phyloP scores from a whole-genome alignment of 306 rosid species.

The Vigna trinervia region DNA sequence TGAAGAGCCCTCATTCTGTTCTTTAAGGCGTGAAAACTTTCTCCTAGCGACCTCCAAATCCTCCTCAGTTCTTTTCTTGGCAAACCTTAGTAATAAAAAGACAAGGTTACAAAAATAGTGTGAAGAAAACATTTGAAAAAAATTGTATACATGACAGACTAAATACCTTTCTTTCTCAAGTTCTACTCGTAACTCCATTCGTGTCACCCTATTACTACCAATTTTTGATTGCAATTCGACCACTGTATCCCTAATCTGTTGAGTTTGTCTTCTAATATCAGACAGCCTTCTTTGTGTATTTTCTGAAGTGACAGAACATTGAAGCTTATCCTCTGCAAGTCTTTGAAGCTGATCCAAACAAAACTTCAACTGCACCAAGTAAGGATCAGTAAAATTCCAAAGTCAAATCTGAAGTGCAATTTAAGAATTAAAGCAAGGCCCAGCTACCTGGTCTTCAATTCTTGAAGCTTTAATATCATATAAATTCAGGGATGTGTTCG shows the following conservation, averaged over 20 bases:
- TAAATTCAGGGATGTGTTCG: slow-evolving; percentile 66
- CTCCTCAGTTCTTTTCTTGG: slow-evolving; percentile 78
- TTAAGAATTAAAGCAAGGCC: slow-evolving; percentile 37
- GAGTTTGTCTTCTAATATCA: slow-evolving; percentile 69
- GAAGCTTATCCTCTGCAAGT: slow-evolving; percentile 64
- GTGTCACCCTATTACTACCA: slow-evolving; percentile 57
- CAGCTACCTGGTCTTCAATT: slow-evolving; percentile 85
- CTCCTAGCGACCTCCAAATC: slow-evolving; percentile 76
- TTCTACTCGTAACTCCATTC: slow-evolving; percentile 71
- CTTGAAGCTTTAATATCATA: slow-evolving; percentile 72
- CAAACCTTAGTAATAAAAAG: slow-evolving; percentile 63
- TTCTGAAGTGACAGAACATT: slow-evolving; percentile 61
- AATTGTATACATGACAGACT: not conserved
- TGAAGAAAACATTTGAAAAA: slow-evolving; percentile 14
- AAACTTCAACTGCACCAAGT: slow-evolving; percentile 68
- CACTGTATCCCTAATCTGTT: slow-evolving; percentile 65
- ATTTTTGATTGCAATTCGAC: slow-evolving; percentile 69
- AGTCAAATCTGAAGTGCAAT: slow-evolving; percentile 14
- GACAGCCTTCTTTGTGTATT: slow-evolving; percentile 65
- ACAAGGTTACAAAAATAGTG: slow-evolving; percentile 16
- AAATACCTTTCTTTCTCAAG: slow-evolving; percentile 87
- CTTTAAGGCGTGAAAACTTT: slow-evolving; percentile 64
- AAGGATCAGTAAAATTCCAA: slow-evolving; percentile 34
- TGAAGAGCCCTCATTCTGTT: slow-evolving; percentile 71
- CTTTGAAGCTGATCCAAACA: slow-evolving; percentile 77